These are phyloP conservation scores for Oehlia diaphana DNA, from an alignment of 192 early-diverging fungal genomes.

Conservation along the genomic window DNA sequence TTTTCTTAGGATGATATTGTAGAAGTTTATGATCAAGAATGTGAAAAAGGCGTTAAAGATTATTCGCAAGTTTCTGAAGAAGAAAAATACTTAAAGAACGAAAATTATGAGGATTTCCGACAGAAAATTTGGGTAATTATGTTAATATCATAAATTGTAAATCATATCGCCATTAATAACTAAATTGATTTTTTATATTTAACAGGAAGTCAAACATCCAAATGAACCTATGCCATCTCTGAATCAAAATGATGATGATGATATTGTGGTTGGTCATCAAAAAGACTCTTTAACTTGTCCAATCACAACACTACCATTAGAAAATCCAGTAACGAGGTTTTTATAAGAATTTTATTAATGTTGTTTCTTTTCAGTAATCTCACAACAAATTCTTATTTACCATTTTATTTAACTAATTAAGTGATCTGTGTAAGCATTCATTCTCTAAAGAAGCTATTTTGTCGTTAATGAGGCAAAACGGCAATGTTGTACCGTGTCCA, in stretches of 20 bases:
- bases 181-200: neutral
- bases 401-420: neutral
- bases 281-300: conserved; percentile 35
- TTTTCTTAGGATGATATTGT: conserved; percentile 32
- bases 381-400: neutral
- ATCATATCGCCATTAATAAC: neutral
- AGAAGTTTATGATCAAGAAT: neutral
- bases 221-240: conserved; percentile 32
- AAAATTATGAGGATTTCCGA: conserved; percentile 29
- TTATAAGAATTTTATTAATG: neutral
- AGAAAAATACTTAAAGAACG: conserved; percentile 28
- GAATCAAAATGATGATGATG: conserved; percentile 30
- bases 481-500: conserved; percentile 21
- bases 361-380: too few species aligned
- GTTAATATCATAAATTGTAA: neutral
- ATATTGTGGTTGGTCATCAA: conserved; percentile 30
- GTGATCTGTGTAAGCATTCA: conserved; percentile 33
- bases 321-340: conserved; percentile 38
- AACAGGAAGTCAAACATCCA: conserved; percentile 35
- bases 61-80: neutral
- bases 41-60: neutral
- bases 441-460: conserved; percentile 34
- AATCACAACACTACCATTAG: conserved; percentile 34
- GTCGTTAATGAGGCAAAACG: neutral
- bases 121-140: conserved; percentile 38